Base-by-base conservation (phyloP, 495 filamentous ascomycete species). In the Penicillium atrosanguineum region DNA sequence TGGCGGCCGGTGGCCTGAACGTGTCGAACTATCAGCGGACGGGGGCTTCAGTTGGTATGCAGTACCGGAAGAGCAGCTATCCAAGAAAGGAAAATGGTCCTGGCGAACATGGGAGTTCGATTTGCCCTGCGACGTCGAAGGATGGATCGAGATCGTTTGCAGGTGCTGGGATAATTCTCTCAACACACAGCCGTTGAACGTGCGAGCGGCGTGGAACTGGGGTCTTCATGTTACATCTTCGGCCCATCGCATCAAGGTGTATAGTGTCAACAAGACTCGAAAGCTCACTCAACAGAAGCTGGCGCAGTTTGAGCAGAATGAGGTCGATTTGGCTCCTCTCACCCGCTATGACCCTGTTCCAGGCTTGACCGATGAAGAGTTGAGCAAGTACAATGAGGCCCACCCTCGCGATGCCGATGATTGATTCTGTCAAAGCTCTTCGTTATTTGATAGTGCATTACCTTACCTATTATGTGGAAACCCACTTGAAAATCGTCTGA, bases 221-320 rank as follows among this genome's bases (percentile, higher is more conserved):
- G 84, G 82, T 37, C 69, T 87, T 14, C 84, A 87, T 65, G 84
- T 88, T 20, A 87, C 84, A 1, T 79, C 75, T n/a, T 83, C 79
- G 4, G 81, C 79, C 23, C 85, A 87, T 59, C 76, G 83, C 3
- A 77, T 88, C 66, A 82, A 70, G 49, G 59, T 87, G 11, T 88
- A 86, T 62, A 86, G 81, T 53, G 72, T 86, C 55, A 87, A 87
- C 64, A 79, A 75, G 55, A 71, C 52, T 0, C 75, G 66, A 19
- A 62, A 76, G 2, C 57, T 61, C 7, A 87, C 84, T 1, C 69
- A 65, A 16, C 60, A 69, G 52, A 65, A 78, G 7, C 53, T 87
- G 49, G 75, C 73, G 47, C 59, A 74, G 52, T 62, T 81, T 44
- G 75, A 83, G 55, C 67, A 75, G 37, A 56, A 67, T n/a, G 76